Percentiles rank a stretch among this genome's conserved stretches.
Evolutionary conservation across 805 yeast species (phyloP).

Genomic region (Starmerella kuoi): DNA sequence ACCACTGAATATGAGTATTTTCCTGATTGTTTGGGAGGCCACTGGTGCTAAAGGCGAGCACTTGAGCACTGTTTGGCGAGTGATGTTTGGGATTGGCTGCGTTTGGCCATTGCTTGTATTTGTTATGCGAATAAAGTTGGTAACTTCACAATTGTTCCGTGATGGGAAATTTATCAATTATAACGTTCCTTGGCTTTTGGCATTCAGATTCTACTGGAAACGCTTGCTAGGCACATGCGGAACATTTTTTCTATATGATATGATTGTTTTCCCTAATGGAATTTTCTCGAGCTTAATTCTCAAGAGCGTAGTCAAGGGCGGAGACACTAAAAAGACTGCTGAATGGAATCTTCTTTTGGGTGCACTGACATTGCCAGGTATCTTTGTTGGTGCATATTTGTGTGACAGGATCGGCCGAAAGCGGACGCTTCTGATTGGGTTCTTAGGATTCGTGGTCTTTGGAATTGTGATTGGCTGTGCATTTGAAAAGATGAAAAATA

Average conservation of each 20-base stretch:
- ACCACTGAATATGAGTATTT: conserved; percentile 58
- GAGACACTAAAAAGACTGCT: conserved; percentile 41
- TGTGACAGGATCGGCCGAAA: conserved; percentile 59
- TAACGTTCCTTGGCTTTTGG: conserved; percentile 47
- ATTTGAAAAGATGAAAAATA: conserved; percentile 42
- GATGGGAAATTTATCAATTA: conserved; percentile 47
- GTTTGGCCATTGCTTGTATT: conserved; percentile 66
- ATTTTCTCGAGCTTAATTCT: conserved; percentile 54
- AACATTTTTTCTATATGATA: conserved; percentile 71
- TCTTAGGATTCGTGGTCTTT: conserved; percentile 54
- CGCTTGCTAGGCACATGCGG: conserved; percentile 61
- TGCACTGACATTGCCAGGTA: conserved; percentile 57
- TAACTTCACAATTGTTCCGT: conserved; percentile 51
- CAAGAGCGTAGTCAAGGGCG: conserved; percentile 35
- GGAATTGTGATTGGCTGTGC: conserved; percentile 35
- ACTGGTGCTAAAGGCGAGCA: conserved; percentile 35
- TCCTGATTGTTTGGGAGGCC: conserved; percentile 54
- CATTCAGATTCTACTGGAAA: conserved; percentile 54
- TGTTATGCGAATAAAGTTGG: conserved; percentile 58
- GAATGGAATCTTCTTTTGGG: conserved; percentile 64
- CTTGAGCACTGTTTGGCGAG: conserved; percentile 52
- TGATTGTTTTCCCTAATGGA: conserved; percentile 71
- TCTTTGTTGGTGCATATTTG: conserved; percentile 53
- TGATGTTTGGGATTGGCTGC: conserved; percentile 58
- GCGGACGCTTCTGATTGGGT: conserved; percentile 59